These are phyloP conservation scores for Omphalotus olearius DNA, from an alignment of 1,284 basidiomycete genomes.

Conservation along the genomic window DNA sequence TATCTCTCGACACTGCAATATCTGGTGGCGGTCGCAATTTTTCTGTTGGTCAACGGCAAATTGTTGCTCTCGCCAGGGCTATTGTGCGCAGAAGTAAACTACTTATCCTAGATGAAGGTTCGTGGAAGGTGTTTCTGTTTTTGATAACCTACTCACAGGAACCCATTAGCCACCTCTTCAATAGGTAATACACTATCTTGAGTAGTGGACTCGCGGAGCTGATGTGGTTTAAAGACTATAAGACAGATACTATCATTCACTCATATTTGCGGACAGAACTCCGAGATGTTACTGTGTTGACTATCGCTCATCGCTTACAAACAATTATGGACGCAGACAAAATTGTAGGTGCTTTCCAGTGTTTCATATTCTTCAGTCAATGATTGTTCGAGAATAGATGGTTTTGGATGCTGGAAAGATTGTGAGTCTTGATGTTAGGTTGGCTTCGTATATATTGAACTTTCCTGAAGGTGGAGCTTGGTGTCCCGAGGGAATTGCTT, in stretches of 20 bases:
- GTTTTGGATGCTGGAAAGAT: constrained; percentile 33
- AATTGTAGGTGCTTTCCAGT: constrained; percentile 24
- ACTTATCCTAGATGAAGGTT: constrained; percentile 59
- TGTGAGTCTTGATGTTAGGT: constrained; percentile 18
- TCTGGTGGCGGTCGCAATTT: constrained; percentile 42
- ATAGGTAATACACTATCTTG: constrained; percentile 14
- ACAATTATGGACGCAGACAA: constrained; percentile 51
- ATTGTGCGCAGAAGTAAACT: constrained; percentile 33
- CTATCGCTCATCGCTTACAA: constrained; percentile 52
- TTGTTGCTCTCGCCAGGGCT: constrained; percentile 15
- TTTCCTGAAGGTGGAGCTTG: constrained; percentile 30
- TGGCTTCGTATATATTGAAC: not conserved
- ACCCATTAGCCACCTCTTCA: constrained; percentile 27
- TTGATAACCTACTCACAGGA: not conserved
- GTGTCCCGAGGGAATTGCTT: constrained; percentile 44
- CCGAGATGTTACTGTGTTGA: constrained; percentile 44
- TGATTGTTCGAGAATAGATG: constrained; percentile 17
- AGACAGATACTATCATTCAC: constrained; percentile 44
- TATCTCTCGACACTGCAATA: constrained; percentile 52
- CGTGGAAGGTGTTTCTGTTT: constrained; percentile 12
- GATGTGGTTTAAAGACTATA: constrained; percentile 29
- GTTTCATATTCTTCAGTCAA: constrained; percentile 11
- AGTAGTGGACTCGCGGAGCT: not conserved
- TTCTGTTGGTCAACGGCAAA: constrained; percentile 40
- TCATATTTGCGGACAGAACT: constrained; percentile 42